Conservation (phyloP, 371 early-diverging fungal species). For the Mortierella sp. region DNA sequence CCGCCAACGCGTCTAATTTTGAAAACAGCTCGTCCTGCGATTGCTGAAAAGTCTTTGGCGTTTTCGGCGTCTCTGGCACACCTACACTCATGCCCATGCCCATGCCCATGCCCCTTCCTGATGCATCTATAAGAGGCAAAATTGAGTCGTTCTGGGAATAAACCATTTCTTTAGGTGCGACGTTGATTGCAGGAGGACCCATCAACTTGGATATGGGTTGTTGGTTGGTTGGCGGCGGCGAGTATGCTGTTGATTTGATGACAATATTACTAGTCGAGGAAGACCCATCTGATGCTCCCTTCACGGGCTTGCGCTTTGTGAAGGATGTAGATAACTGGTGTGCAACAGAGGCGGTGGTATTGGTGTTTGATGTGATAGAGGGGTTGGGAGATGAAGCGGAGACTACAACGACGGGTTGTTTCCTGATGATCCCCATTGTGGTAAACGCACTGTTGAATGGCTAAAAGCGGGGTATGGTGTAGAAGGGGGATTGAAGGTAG, state of each 20-base stretch:
- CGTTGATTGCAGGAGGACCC: conserved; percentile 15
- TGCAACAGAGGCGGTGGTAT: conserved; percentile 1
- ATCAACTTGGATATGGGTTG: conserved; percentile 12
- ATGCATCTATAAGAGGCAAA: conserved; percentile 13
- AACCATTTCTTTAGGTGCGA: neutral
- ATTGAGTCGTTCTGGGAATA: conserved; percentile 4
- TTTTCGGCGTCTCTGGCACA: conserved; percentile 7
- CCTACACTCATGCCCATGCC: neutral
- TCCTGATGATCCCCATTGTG: conserved; percentile 22
- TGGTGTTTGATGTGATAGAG: neutral
- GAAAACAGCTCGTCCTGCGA: conserved; percentile 47
- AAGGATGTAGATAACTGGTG: conserved; percentile 7
- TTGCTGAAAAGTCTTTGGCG: conserved; percentile 33
- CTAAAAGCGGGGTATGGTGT: neutral
- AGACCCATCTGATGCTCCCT: neutral
- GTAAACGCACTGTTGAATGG: neutral
- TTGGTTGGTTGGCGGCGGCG: neutral
- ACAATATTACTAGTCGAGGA: conserved; percentile 1
- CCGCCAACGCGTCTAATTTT: conserved; percentile 38
- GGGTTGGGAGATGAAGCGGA: conserved; percentile 10
- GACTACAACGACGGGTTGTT: conserved; percentile 10
- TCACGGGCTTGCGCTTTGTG: conserved; percentile 35
- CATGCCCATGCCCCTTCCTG: neutral
- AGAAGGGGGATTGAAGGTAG: neutral
- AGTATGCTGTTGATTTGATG: conserved; percentile 12